A percentile compares a stretch with the other conserved stretches of the same genome.
These are phyloP conservation scores for Ochromonadaceae sp. DNA, from an alignment of 352 stramenopile genomes.

Conservation along the genomic window DNA sequence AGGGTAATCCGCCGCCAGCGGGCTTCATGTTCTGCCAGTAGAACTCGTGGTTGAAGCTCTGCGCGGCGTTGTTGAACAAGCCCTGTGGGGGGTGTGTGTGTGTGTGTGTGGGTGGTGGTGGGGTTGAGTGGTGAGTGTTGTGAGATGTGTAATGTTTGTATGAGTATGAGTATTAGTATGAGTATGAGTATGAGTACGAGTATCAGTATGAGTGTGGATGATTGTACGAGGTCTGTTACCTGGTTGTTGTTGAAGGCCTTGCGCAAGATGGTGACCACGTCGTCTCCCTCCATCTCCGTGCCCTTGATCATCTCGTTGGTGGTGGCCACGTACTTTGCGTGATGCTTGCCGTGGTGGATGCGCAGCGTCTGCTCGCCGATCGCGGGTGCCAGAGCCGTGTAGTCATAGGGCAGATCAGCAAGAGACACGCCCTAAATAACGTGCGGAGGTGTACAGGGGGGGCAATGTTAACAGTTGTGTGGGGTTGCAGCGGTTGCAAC, in stretches of 20 bases:
- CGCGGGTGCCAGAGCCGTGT: conserved; percentile 64
- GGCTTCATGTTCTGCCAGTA: conserved; percentile 81
- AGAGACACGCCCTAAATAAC: conserved; percentile 12
- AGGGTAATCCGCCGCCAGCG: conserved; percentile 48
- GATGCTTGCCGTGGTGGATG: conserved; percentile 76
- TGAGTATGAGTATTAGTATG: conserved; percentile 50
- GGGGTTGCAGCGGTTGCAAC: no score
- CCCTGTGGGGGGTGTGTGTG: background rate
- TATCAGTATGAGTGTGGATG: background rate
- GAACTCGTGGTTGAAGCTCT: conserved; percentile 45
- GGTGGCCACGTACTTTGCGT: conserved; percentile 56
- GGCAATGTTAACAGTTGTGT: no score
- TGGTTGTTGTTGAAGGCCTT: conserved; percentile 39
- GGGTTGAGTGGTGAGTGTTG: background rate
- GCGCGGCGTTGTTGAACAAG: conserved; percentile 34
- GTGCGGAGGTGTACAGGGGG: no score
- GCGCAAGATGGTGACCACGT: conserved; percentile 26
- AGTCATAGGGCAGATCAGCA: conserved; percentile 36
- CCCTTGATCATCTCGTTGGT: conserved; percentile 36
- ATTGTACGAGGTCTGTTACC: conserved; percentile 38
- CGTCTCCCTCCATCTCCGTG: conserved; percentile 22
- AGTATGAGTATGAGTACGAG: conserved; percentile 14
- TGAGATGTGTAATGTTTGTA: conserved; percentile 34
- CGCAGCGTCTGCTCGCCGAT: conserved; percentile 69
- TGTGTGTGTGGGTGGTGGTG: background rate